Evolutionary conservation across 768 basidiomycete genomes (phyloP).

Genomic region (Fibroporia radiculosa): DNA sequence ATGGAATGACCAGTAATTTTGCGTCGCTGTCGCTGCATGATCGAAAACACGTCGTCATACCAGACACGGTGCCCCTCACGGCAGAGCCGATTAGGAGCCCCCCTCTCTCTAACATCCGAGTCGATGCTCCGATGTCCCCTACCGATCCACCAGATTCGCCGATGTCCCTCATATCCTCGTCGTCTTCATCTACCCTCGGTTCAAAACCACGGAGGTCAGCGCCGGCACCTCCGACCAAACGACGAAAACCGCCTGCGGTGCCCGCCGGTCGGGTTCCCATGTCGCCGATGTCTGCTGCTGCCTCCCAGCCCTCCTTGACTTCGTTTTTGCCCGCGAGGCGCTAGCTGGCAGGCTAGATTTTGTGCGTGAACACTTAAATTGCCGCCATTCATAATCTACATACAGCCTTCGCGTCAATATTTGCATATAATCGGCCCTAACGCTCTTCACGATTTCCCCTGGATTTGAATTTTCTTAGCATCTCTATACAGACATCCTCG

Average conservation of each 20-base stretch:
- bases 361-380: too few species aligned
- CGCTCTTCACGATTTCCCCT: too few species aligned
- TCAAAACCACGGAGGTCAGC: constrained; percentile 31
- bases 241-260: constrained; percentile 66
- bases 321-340: background rate
- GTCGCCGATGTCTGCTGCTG: constrained; percentile 48
- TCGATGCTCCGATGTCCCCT: constrained; percentile 15
- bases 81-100: background rate
- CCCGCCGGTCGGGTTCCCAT: constrained; percentile 38
- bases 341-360: background rate
- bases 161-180: constrained; percentile 3
- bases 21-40: constrained; percentile 3
- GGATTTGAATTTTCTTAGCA: too few species aligned
- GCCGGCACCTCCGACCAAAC: constrained; percentile 60
- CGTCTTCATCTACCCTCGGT: constrained; percentile 6
- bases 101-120: constrained; percentile 18
- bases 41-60: constrained; percentile 6
- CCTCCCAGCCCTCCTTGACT: constrained; percentile 10
- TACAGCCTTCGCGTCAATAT: too few species aligned
- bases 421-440: too few species aligned
- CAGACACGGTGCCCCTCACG: constrained; percentile 9
- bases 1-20: constrained; percentile 7
- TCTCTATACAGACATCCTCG: too few species aligned
- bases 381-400: too few species aligned
- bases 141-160: constrained; percentile 10